A percentile compares a stretch with the other conserved stretches of the same genome.
phyloP scores from a whole-genome alignment of 2,329 filamentous ascomycete species.

The Aspergillus sp. region DNA sequence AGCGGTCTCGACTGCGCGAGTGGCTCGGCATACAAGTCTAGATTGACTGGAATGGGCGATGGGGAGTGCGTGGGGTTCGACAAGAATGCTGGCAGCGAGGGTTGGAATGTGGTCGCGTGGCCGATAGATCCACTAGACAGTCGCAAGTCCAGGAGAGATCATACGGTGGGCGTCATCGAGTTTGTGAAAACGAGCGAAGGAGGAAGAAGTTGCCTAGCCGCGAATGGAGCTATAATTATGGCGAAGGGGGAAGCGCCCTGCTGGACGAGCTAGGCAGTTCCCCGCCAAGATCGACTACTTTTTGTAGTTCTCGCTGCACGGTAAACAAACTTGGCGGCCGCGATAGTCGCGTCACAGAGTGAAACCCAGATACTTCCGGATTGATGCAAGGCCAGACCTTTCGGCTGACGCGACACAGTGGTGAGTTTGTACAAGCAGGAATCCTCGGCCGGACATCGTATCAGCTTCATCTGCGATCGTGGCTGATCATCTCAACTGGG shows the following conservation, averaged over 20 bases:
- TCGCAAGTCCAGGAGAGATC: neutral
- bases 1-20: conserved; percentile 32
- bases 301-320: neutral
- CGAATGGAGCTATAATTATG: no score
- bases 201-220: no score
- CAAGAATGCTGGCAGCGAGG: neutral
- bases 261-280: neutral
- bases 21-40: conserved; percentile 30
- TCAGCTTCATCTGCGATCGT: no score
- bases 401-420: neutral
- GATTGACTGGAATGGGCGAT: conserved; percentile 5
- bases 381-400: neutral
- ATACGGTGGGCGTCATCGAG: no score
- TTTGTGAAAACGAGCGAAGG: neutral
- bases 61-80: neutral
- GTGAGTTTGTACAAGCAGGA: no score
- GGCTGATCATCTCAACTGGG: no score
- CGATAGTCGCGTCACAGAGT: neutral
- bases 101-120: neutral
- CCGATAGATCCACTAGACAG: neutral
- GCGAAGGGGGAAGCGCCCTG: neutral
- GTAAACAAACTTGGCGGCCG: neutral
- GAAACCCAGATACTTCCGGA: neutral
- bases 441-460: no score
- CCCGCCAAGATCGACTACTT: neutral